Conservation (phyloP, 169 alveolate genomes). For the Cryptosporidium sp. region DNA sequence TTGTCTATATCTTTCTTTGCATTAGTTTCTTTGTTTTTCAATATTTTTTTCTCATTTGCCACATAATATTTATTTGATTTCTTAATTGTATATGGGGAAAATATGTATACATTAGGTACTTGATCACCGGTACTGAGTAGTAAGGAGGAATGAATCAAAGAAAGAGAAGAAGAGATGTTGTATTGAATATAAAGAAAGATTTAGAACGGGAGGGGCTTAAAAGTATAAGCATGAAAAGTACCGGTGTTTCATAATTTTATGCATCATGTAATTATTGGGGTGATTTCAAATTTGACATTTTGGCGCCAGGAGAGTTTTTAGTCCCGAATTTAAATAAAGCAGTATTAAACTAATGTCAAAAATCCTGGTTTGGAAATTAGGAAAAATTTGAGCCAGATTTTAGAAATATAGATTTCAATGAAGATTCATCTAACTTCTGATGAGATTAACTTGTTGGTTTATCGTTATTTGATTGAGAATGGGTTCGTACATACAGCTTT, state of each 20-base stretch:
- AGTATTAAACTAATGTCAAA: too few relatives aligned
- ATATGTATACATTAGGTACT: too few relatives aligned
- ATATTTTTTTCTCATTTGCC: too few relatives aligned
- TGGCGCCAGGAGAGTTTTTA: constrained; percentile 12
- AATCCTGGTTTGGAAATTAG: background rate
- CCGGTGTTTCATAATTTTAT: background rate
- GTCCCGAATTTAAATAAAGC: background rate
- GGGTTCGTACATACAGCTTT: constrained; percentile 89
- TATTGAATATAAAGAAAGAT: background rate
- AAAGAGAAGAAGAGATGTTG: background rate
- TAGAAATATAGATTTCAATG: constrained; percentile 77
- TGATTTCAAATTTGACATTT: constrained; percentile 4
- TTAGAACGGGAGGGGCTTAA: background rate
- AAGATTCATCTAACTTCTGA: constrained; percentile 88
- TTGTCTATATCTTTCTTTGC: too few relatives aligned
- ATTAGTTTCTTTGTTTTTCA: too few relatives aligned
- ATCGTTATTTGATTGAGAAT: constrained; percentile 89
- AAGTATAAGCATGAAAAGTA: background rate
- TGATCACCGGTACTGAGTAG: background rate
- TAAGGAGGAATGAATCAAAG: background rate
- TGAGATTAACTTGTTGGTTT: constrained; percentile 88
- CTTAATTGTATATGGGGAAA: too few relatives aligned
- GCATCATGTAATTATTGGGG: background rate
- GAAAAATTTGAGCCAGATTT: background rate
- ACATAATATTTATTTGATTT: too few relatives aligned